A percentile compares a stretch with the other conserved stretches of the same genome.
phyloP scores from a whole-genome alignment of 805 yeast genomes.

The Lipomyces oligophaga region DNA sequence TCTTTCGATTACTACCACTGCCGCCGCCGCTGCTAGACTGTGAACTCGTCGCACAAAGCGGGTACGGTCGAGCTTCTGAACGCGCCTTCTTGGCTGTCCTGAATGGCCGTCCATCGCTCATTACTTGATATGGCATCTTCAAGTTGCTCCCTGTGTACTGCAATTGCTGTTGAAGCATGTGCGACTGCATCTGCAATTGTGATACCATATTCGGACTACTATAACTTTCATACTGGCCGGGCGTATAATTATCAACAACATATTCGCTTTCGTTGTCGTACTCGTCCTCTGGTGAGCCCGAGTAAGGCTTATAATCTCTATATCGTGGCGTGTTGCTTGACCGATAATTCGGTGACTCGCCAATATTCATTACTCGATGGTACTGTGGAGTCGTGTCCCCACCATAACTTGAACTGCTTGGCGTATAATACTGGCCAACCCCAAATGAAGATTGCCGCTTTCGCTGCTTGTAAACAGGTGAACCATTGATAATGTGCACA shows the following conservation, averaged over 20 bases:
- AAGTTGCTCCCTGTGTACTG: slow-evolving; percentile 4
- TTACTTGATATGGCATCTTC: slow-evolving; percentile 4
- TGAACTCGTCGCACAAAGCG: slow-evolving; percentile 6
- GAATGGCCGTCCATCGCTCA: not conserved
- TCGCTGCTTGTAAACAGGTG: slow-evolving; percentile 26
- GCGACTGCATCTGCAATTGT: slow-evolving; percentile 4
- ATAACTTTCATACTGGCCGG: too few relatives aligned
- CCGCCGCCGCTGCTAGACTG: slow-evolving; percentile 2
- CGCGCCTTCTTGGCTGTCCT: not conserved
- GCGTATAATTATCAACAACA: slow-evolving; percentile 9
- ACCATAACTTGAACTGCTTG: not conserved
- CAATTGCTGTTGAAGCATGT: not conserved
- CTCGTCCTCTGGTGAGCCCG: slow-evolving; percentile 12
- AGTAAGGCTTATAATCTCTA: too few relatives aligned
- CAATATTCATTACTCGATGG: too few relatives aligned
- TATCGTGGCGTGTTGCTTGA: too few relatives aligned
- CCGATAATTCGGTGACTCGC: not conserved
- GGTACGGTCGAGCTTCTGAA: slow-evolving; percentile 2
- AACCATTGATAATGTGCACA: slow-evolving; percentile 8
- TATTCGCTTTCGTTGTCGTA: slow-evolving; percentile 12
- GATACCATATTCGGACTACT: slow-evolving; percentile 5
- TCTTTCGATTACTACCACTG: slow-evolving; percentile 19
- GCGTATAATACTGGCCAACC: not conserved
- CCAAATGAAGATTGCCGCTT: slow-evolving; percentile 13
- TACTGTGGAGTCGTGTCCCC: too few relatives aligned